phyloP scores from a whole-genome alignment of 768 basidiomycete species.

The Melanogaster broomeanus region DNA sequence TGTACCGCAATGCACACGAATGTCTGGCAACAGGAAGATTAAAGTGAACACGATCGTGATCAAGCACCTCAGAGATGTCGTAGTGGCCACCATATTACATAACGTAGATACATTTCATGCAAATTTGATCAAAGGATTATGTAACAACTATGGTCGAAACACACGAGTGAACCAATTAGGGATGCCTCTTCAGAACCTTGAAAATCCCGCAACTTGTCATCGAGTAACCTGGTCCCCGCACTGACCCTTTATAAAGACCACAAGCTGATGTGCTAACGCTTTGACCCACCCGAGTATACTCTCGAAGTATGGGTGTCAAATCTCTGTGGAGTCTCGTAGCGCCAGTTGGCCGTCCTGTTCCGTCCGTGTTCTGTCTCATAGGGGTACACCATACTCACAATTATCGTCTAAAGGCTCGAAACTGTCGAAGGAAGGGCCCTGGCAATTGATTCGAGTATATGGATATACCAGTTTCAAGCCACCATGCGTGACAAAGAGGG shows the following conservation, averaged over 20 bases:
- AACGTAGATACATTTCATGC: too few relatives aligned
- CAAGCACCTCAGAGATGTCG: too few relatives aligned
- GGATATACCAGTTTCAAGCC: constrained; percentile 99
- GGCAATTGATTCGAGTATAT: constrained; percentile 98
- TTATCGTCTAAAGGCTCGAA: constrained; percentile 65
- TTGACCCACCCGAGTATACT: background rate
- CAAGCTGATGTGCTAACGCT: background rate
- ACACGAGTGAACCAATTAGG: too few relatives aligned
- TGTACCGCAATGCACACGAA: too few relatives aligned
- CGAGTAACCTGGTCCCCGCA: background rate
- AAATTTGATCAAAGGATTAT: too few relatives aligned
- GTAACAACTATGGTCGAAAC: too few relatives aligned
- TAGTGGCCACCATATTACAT: too few relatives aligned
- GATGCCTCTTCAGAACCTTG: too few relatives aligned
- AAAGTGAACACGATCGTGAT: too few relatives aligned
- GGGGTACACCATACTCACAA: constrained; percentile 5
- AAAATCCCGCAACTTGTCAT: too few relatives aligned
- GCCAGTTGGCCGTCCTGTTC: constrained; percentile 92
- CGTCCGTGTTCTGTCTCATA: constrained; percentile 50
- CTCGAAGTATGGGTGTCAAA: constrained; percentile 84
- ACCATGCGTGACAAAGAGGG: constrained; percentile 99
- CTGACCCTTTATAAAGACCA: background rate
- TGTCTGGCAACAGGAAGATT: too few relatives aligned
- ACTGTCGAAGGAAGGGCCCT: constrained; percentile 93
- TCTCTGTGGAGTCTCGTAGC: constrained; percentile 90